Evolutionary conservation across 2,329 filamentous ascomycete species (phyloP), one percentile per base, ranked within the genome.

Genomic region (Amylocarpus encephaloides): DNA sequence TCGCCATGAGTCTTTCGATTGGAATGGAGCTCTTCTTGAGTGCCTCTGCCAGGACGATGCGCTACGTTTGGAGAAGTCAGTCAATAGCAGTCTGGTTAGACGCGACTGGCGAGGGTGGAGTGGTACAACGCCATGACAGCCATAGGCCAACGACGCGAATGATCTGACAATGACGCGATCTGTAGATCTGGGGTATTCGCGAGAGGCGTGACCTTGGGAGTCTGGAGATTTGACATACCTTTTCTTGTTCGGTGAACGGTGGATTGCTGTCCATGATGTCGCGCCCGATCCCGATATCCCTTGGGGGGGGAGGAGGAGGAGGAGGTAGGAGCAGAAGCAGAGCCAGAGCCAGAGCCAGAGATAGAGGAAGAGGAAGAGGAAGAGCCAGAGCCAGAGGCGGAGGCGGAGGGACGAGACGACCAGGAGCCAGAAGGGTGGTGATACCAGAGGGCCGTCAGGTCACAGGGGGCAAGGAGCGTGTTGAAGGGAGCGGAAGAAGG

Each of bases 31-130:
- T 68, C 38, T 67, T 67, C 62, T 75, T 78, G 57, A 78, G 67
- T 55, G 75, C 71, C 61, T 78, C 75, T 58, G 74, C 71, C 56
- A 78, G 69, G 50, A 78, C 63, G 59, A 71, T 70, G 50, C 62
- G 64, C 64, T 66, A 52, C 50, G 51, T 41, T 7, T 36, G 12
- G 45, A 50, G 32, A 36, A 36, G 48, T 45, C 43, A 41, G 57
- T 63, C 52, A 63, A 58, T 55, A 50, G 4, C 22, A 26, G 22
- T 26, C 22, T 26, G 22, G 7, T 52, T 55, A 56, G 40, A 57
- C 47, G 52, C 53, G 52, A 55, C 43, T 51, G 55, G 43, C 48
- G 52, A 51, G 49, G 43, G 51, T 49, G 18, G 36, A 38, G 50
- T 46, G 42, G 42, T 29, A 50, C 40, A 53, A 34, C 7, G 26